These are phyloP conservation scores for Claviceps spartinae DNA, from an alignment of 2,329 filamentous ascomycete genomes.

Conservation along the genomic window DNA sequence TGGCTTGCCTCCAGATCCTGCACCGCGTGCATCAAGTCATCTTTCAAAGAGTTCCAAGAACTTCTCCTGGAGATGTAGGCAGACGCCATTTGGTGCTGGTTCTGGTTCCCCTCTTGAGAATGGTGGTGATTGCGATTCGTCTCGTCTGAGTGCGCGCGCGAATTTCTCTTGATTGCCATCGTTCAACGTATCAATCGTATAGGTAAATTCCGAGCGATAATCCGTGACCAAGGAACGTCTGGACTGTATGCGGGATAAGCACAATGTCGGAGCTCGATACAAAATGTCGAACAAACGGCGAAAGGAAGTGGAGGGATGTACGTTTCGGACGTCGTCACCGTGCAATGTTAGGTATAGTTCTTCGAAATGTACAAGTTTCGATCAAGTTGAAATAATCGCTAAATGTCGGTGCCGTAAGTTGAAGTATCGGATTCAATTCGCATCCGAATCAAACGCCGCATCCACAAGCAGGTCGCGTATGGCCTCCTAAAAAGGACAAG, in stretches of 20 bases:
- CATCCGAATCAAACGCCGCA: neutral
- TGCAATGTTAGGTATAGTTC: neutral
- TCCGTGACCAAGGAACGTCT: neutral
- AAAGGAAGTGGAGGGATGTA: neutral
- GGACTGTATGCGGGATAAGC: neutral
- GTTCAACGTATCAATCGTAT: neutral
- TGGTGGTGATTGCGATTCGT: constrained; percentile 5
- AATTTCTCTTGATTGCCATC: constrained; percentile 14
- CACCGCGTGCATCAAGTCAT: constrained; percentile 12
- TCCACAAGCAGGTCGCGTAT: constrained; percentile 1
- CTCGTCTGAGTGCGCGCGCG: constrained; percentile 12
- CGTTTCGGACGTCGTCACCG: neutral
- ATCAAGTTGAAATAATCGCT: too few relatives aligned
- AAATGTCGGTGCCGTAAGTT: too few relatives aligned
- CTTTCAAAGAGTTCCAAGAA: constrained; percentile 17
- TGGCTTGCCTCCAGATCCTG: constrained; percentile 15
- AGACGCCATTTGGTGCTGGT: constrained; percentile 6
- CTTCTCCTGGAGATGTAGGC: constrained; percentile 17
- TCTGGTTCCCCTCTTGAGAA: constrained; percentile 1
- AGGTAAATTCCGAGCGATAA: neutral
- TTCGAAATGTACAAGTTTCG: too few relatives aligned
- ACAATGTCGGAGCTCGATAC: neutral
- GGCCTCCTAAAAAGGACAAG: constrained; percentile 8
- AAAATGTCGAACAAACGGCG: neutral
- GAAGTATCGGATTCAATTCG: neutral